Conservation (phyloP, 2,329 filamentous ascomycete genomes). For the Calonectria hawksworthii region DNA sequence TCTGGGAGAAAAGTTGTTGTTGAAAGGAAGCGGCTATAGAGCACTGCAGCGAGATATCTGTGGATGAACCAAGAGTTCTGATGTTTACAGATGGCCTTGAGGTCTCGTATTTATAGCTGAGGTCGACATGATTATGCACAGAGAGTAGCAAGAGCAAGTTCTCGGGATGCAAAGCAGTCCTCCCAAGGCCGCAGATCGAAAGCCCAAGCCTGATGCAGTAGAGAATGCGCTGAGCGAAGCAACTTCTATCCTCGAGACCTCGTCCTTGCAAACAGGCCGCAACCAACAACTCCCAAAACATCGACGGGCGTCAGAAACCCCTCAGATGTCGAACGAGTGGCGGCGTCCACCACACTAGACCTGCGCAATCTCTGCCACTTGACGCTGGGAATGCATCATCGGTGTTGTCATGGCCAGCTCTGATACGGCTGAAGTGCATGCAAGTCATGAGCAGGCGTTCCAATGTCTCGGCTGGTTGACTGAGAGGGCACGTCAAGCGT, state of each 20-base stretch:
- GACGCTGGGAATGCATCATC: constrained; percentile 38
- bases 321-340: constrained; percentile 24
- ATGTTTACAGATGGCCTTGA: not conserved
- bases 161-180: constrained; percentile 15
- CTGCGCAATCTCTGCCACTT: constrained; percentile 1
- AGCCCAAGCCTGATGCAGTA: constrained; percentile 63
- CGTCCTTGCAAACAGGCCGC: constrained; percentile 68
- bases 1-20: not conserved
- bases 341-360: not conserved
- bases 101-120: constrained; percentile 19
- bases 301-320: constrained; percentile 34
- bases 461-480: constrained; percentile 41
- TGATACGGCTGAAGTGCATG: constrained; percentile 27
- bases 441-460: constrained; percentile 5
- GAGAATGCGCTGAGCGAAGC: constrained; percentile 75
- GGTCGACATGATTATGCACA: not conserved
- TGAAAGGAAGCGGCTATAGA: constrained; percentile 59
- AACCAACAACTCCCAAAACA: constrained; percentile 22
- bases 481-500: constrained; percentile 14
- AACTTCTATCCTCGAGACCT: constrained; percentile 62
- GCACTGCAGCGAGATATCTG: constrained; percentile 69
- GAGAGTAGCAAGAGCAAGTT: not conserved
- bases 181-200: constrained; percentile 32
- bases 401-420: constrained; percentile 24
- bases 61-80: constrained; percentile 14